These are phyloP conservation scores for Prinsepia uniflora DNA, from an alignment of 306 rosid genomes.

Conservation along the genomic window DNA sequence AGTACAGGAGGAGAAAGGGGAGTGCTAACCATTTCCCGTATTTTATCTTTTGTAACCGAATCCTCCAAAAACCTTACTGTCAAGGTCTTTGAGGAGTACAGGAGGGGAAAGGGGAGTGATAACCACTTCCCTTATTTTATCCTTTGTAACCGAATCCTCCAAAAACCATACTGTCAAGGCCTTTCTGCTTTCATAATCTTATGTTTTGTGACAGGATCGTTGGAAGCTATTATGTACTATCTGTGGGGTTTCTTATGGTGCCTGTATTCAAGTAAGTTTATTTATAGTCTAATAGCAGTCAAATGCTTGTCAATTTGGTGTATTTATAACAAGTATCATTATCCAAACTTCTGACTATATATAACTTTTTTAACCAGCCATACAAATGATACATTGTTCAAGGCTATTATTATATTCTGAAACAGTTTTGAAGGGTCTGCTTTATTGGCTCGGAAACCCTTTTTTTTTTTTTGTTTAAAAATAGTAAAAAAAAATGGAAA, in stretches of 20 bases:
- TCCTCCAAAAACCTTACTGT: no score
- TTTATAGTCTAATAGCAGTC: slow-evolving; percentile 18
- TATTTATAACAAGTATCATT: not conserved
- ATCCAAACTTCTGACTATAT: not conserved
- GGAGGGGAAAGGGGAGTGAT: no score
- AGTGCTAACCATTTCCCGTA: no score
- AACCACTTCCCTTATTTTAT: not conserved
- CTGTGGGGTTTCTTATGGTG: slow-evolving; percentile 95
- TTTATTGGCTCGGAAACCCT: not conserved
- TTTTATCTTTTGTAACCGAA: no score
- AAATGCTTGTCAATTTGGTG: slow-evolving; percentile 18
- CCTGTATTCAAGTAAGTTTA: slow-evolving; percentile 90
- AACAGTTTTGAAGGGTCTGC: no score
- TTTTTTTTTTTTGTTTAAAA: not conserved
- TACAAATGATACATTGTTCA: not conserved
- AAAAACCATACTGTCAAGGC: slow-evolving; percentile 3
- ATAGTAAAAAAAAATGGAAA: not conserved
- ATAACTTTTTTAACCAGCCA: not conserved
- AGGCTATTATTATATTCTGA: no score
- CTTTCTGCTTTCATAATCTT: slow-evolving; percentile 11
- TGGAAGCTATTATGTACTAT: slow-evolving; percentile 97
- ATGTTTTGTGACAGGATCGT: slow-evolving; percentile 68
- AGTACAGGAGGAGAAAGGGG: no score
- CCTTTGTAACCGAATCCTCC: not conserved
- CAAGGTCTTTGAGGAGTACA: no score